Conservation (phyloP, 108 stramenopile species). For the Cylindrotheca closterium region DNA sequence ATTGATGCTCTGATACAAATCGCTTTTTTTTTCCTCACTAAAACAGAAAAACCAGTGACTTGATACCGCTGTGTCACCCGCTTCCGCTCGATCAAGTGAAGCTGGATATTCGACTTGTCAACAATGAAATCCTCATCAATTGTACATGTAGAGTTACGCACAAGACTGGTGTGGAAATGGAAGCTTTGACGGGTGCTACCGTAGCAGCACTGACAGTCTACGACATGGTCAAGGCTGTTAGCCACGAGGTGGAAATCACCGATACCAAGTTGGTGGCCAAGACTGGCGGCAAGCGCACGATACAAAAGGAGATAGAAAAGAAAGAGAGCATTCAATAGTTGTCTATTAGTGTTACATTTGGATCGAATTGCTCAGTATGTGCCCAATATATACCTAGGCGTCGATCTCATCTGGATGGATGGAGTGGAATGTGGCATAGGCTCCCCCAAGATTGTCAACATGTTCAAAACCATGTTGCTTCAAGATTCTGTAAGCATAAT, state of each 20-base stretch:
- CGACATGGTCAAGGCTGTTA: conserved; percentile 97
- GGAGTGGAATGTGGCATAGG: conserved; percentile 47
- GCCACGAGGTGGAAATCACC: conserved; percentile 84
- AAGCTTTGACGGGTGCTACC: conserved; percentile 90
- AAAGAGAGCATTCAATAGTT: neutral
- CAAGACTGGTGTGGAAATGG: conserved; percentile 99
- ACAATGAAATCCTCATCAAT: conserved; percentile 53
- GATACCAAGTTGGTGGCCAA: conserved; percentile 70
- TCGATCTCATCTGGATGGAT: conserved; percentile 7
- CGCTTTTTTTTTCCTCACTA: conserved; percentile 9
- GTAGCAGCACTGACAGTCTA: conserved; percentile 93
- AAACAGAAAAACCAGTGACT: conserved; percentile 70
- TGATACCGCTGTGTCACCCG: conserved; percentile 88
- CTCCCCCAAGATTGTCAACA: conserved; percentile 63
- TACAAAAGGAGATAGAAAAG: neutral
- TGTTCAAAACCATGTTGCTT: conserved; percentile 53
- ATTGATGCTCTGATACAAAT: neutral
- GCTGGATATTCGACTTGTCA: conserved; percentile 53
- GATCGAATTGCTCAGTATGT: neutral
- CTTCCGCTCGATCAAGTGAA: conserved; percentile 72
- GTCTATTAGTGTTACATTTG: neutral
- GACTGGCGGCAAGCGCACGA: conserved; percentile 80
- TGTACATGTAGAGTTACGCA: conserved; percentile 84
- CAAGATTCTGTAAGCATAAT: conserved; percentile 65
- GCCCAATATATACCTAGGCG: neutral